A percentile compares a stretch with the other conserved stretches of the same genome.
phyloP scores from a whole-genome alignment of 306 rosid species.

The Carpinus fangiana region DNA sequence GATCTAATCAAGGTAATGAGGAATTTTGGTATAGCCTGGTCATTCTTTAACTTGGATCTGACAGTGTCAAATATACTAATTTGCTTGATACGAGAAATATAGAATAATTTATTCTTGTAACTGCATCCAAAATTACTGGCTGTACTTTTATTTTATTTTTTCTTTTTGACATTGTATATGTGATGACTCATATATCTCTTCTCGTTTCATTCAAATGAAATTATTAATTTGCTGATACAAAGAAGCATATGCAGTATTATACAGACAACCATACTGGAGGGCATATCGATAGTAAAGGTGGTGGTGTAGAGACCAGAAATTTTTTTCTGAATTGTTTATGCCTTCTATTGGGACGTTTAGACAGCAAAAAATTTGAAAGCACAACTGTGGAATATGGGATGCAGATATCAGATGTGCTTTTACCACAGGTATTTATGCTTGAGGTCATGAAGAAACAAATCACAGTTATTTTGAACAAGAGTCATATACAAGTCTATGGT shows the following conservation, averaged over 20 bases:
- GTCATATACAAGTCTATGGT: constrained; percentile 13
- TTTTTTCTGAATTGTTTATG: constrained; percentile 86
- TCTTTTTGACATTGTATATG: constrained; percentile 7
- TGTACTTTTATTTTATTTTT: background rate
- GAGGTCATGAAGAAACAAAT: constrained; percentile 19
- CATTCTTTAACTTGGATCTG: background rate
- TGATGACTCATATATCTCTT: constrained; percentile 13
- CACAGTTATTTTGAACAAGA: constrained; percentile 28
- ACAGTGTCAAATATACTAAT: background rate
- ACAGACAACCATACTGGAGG: constrained; percentile 55
- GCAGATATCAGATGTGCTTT: constrained; percentile 61
- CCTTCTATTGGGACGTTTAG: constrained; percentile 81
- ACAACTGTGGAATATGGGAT: constrained; percentile 60
- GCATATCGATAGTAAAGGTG: constrained; percentile 49
- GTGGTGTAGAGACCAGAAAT: constrained; percentile 68
- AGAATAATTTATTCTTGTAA: background rate
- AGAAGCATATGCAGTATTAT: constrained; percentile 51
- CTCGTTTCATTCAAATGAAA: constrained; percentile 19
- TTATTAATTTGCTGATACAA: constrained; percentile 35
- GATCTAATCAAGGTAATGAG: constrained; percentile 10
- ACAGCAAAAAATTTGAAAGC: constrained; percentile 60
- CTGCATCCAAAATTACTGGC: background rate
- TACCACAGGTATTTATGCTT: constrained; percentile 64
- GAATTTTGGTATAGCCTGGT: constrained; percentile 1
- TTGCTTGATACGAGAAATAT: background rate